phyloP scores from a whole-genome alignment of 305 asterid species.

The Stenogyne calaminthoides region DNA sequence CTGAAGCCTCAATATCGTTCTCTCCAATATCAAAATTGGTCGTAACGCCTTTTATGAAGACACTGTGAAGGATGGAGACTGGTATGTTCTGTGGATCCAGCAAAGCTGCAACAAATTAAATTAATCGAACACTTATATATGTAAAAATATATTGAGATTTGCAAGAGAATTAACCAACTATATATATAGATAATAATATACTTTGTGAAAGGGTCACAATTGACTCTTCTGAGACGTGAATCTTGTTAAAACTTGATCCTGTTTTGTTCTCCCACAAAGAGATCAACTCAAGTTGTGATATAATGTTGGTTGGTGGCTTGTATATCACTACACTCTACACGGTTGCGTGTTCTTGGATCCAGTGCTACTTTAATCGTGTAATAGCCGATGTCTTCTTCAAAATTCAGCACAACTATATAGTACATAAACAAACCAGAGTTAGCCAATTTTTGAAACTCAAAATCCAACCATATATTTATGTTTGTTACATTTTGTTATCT shows the following conservation, averaged over 20 bases:
- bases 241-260: conserved; percentile 31
- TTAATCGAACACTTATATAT: not conserved
- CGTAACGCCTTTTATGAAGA: conserved; percentile 46
- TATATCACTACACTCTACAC: conserved; percentile 39
- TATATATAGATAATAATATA: conserved; percentile 5
- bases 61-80: conserved; percentile 41
- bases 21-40: conserved; percentile 35
- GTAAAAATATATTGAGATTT: not conserved
- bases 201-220: conserved; percentile 43
- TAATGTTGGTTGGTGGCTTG: conserved; percentile 37
- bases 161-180: not conserved
- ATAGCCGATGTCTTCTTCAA: conserved; percentile 49
- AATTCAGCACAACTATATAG: conserved; percentile 41
- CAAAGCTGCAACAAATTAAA: conserved; percentile 37
- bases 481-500: not conserved
- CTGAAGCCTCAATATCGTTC: conserved; percentile 43
- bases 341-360: conserved; percentile 45
- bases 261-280: conserved; percentile 52
- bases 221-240: conserved; percentile 44
- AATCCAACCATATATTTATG: not conserved
- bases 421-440: not conserved
- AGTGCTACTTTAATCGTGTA: conserved; percentile 53
- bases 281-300: conserved; percentile 52
- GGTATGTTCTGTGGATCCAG: conserved; percentile 50
- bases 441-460: not conserved